Evolutionary conservation across 768 basidiomycete genomes (phyloP).

Genomic region (Gelatoporia subvermispora): DNA sequence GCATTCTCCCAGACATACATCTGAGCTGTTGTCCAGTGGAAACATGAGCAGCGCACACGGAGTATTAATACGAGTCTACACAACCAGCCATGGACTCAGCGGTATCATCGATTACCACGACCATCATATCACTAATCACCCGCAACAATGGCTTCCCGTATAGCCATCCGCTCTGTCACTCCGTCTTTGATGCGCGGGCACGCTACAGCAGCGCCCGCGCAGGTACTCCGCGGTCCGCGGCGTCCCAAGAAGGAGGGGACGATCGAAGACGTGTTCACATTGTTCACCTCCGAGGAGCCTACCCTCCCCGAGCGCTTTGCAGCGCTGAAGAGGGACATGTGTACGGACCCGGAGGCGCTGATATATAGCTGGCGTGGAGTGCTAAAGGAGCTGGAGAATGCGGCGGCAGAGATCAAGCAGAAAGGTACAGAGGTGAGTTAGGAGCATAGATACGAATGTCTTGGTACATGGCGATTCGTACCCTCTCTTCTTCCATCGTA

Average conservation of each 20-base stretch:
- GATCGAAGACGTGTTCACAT: conserved; percentile 44
- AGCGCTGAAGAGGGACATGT: conserved; percentile 53
- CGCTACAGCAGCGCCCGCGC: background rate
- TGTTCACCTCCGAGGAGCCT: conserved; percentile 33
- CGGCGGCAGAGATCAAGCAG: conserved; percentile 42
- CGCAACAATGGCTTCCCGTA: no score
- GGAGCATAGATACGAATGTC: no score
- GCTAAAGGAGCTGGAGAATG: conserved; percentile 40
- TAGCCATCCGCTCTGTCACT: no score
- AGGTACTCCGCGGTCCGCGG: background rate
- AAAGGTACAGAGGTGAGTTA: conserved; percentile 42
- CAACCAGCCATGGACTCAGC: no score
- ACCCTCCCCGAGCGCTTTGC: conserved; percentile 53
- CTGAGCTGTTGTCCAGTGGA: no score
- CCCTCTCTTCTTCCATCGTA: background rate
- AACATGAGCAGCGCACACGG: no score
- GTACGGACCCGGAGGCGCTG: conserved; percentile 35
- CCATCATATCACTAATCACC: no score
- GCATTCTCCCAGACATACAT: no score
- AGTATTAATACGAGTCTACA: no score
- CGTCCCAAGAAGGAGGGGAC: conserved; percentile 29
- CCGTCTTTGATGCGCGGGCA: no score
- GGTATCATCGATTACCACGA: no score
- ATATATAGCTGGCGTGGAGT: conserved; percentile 52
- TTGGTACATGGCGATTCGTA: background rate